Percentiles rank a stretch among this genome's conserved stretches.
Evolutionary conservation across 139 green algal genomes (phyloP).

Genomic region (Microglena sp.): DNA sequence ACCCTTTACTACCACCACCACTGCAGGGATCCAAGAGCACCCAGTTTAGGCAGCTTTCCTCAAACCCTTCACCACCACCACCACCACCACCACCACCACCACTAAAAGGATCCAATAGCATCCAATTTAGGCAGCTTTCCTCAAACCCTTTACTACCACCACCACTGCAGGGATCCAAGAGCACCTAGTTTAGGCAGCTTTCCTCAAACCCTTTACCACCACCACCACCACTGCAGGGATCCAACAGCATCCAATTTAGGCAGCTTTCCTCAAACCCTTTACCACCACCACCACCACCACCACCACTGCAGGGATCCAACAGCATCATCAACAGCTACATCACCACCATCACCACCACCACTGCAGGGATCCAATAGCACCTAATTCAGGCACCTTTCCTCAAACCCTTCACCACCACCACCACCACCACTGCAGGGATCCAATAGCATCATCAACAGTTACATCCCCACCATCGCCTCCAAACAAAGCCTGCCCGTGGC

Average conservation of each 20-base stretch:
- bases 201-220: background rate
- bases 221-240: background rate
- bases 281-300: background rate
- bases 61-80: too few relatives aligned
- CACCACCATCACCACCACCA: background rate
- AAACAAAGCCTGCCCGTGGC: conserved; percentile 5
- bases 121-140: too few relatives aligned
- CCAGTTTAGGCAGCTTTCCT: background rate
- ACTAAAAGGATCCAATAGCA: too few relatives aligned
- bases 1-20: background rate
- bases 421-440: conserved; percentile 13
- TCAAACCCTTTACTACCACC: too few relatives aligned
- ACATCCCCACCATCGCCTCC: conserved; percentile 9
- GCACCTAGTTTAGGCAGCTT: background rate
- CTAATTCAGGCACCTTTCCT: conserved; percentile 14
- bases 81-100: background rate
- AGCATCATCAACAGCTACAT: background rate
- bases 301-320: background rate
- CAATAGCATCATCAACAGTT: conserved; percentile 22
- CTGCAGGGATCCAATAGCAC: conserved; percentile 20
- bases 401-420: conserved; percentile 1
- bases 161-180: background rate
- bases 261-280: background rate
- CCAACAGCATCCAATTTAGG: too few relatives aligned
- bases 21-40: background rate